These are phyloP conservation scores for Stipa capillata DNA, from an alignment of 176 grass and related monocot genomes.

Conservation along the genomic window DNA sequence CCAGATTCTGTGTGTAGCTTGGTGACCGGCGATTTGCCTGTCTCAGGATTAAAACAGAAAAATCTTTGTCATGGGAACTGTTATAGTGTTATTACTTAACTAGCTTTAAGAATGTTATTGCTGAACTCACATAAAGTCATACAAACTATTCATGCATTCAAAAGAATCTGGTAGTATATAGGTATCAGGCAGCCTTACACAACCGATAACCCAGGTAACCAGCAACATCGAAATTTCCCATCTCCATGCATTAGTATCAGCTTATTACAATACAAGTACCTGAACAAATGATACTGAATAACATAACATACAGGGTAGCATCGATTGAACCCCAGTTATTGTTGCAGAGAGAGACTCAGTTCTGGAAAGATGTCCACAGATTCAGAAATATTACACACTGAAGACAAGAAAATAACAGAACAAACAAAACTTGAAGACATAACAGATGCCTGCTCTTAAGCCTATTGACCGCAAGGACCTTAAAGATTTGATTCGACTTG, in stretches of 20 bases:
- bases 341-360: slow-evolving; percentile 7
- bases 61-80: neutral
- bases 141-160: neutral
- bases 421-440: slow-evolving; percentile 5
- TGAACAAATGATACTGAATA: neutral
- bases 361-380: slow-evolving; percentile 13
- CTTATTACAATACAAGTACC: neutral
- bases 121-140: neutral
- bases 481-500: neutral
- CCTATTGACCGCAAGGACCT: neutral
- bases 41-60: neutral
- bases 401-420: neutral
- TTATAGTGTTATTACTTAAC: neutral
- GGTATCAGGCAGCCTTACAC: neutral
- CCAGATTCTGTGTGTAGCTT: too few species aligned
- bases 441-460: neutral
- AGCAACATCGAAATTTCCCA: neutral
- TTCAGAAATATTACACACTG: slow-evolving; percentile 33
- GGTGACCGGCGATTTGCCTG: neutral
- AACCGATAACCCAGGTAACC: neutral
- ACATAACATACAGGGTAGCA: neutral
- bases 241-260: neutral
- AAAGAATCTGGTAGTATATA: neutral
- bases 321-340: neutral
- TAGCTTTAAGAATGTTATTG: neutral